Evolutionary conservation across 2,329 filamentous ascomycete species (phyloP).

Genomic region (Pseudomassariella vexata): DNA sequence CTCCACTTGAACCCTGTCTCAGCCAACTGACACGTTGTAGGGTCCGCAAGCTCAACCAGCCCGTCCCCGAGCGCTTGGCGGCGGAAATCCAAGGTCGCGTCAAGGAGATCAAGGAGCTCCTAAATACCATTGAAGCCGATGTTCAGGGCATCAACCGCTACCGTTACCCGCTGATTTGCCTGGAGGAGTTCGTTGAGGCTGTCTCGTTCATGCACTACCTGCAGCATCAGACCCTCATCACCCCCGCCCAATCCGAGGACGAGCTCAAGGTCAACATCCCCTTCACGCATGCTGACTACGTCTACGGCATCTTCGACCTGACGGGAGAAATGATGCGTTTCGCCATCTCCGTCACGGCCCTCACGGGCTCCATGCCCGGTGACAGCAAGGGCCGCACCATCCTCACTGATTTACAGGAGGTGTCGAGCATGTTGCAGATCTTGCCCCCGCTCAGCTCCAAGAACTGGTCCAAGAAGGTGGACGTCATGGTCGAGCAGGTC

Average conservation of each 20-base stretch:
- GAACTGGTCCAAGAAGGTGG: constrained; percentile 71
- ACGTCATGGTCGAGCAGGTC: constrained; percentile 81
- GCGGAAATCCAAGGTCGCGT: constrained; percentile 67
- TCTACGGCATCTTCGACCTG: constrained; percentile 87
- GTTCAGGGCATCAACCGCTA: constrained; percentile 73
- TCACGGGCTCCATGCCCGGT: constrained; percentile 49
- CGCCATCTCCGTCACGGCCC: constrained; percentile 81
- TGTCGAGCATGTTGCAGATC: constrained; percentile 72
- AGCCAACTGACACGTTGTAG: constrained; percentile 32
- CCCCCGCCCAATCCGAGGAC: constrained; percentile 52
- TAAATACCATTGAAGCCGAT: constrained; percentile 64
- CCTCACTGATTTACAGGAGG: constrained; percentile 71
- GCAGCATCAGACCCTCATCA: constrained; percentile 67
- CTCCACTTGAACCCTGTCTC: constrained; percentile 5
- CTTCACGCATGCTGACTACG: constrained; percentile 77
- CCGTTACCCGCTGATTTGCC: constrained; percentile 81
- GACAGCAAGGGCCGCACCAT: constrained; percentile 49
- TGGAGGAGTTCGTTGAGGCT: constrained; percentile 94
- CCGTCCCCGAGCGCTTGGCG: constrained; percentile 62
- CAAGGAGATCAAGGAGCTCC: constrained; percentile 63
- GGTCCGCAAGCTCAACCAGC: constrained; percentile 55
- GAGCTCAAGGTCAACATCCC: constrained; percentile 46
- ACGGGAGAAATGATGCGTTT: constrained; percentile 97
- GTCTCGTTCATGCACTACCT: constrained; percentile 87
- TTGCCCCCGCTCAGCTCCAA: constrained; percentile 54